phyloP scores from a whole-genome alignment of 2,329 filamentous ascomycete species.

The Alternaria sp. region DNA sequence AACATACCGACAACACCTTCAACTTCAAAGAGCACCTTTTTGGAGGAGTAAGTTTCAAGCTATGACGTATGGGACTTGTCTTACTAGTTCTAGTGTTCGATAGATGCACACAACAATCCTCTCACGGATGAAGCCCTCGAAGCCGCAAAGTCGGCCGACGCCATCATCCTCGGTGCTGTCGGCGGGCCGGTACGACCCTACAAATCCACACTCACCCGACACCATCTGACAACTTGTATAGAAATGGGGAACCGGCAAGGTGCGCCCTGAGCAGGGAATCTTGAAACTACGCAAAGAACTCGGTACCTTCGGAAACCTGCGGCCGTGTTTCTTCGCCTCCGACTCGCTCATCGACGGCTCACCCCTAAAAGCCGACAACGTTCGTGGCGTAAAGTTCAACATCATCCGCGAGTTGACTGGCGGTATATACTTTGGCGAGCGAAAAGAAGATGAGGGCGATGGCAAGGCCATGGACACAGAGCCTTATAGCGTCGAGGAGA shows the following conservation, averaged over 20 bases:
- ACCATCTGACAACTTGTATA: conserved; percentile 35
- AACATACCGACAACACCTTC: conserved; percentile 77
- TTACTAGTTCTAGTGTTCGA: conserved; percentile 71
- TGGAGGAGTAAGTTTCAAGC: conserved; percentile 75
- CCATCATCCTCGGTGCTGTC: conserved; percentile 90
- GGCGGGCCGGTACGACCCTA: conserved; percentile 74
- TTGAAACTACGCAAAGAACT: conserved; percentile 92
- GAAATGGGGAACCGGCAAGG: conserved; percentile 90
- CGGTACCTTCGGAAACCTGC: conserved; percentile 91
- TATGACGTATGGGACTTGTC: neutral
- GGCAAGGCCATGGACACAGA: conserved; percentile 83
- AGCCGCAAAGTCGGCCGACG: conserved; percentile 84
- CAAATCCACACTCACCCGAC: neutral
- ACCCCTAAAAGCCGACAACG: conserved; percentile 84
- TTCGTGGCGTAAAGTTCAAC: conserved; percentile 87
- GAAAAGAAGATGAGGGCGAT: conserved; percentile 78
- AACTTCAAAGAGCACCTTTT: conserved; percentile 90
- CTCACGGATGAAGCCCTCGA: conserved; percentile 83
- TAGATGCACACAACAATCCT: conserved; percentile 78
- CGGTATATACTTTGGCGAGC: conserved; percentile 94
- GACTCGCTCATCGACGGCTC: conserved; percentile 77
- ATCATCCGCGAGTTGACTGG: conserved; percentile 91
- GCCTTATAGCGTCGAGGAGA: conserved; percentile 82
- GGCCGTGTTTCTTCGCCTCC: conserved; percentile 94
- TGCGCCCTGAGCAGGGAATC: conserved; percentile 92